A percentile compares a stretch with the other conserved stretches of the same genome.
Conservation (phyloP, 768 basidiomycete genomes). For the Russula olivacea region DNA sequence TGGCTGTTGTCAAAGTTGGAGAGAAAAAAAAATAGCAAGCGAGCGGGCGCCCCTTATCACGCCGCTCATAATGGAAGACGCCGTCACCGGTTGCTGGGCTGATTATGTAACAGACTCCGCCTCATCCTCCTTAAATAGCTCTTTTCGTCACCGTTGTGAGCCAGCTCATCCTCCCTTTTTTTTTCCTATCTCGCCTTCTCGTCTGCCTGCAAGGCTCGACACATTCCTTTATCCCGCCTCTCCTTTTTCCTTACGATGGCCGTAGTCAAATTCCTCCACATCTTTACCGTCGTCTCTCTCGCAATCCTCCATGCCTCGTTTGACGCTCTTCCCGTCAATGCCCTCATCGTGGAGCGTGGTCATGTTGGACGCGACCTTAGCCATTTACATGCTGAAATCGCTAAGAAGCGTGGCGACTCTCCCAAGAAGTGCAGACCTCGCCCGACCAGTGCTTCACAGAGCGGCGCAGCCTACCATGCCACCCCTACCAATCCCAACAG, state of each 20-base stretch:
- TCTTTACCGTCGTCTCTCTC: conserved; percentile 54
- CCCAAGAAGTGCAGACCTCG: conserved; percentile 54
- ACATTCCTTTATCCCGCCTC: conserved; percentile 2
- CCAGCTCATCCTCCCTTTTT: no score
- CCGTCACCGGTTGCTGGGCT: conserved; percentile 12
- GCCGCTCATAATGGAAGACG: background rate
- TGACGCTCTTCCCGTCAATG: conserved; percentile 42
- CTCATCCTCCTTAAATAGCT: background rate
- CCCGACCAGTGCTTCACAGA: conserved; percentile 14
- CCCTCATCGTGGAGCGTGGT: conserved; percentile 41
- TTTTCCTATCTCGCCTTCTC: background rate
- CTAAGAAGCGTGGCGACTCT: conserved; percentile 40
- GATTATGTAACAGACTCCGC: background rate
- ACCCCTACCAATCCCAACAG: background rate
- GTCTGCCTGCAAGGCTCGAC: background rate
- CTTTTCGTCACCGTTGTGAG: background rate
- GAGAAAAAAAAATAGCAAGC: conserved; percentile 40
- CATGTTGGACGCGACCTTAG: conserved; percentile 42
- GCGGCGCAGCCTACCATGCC: background rate
- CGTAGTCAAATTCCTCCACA: conserved; percentile 45
- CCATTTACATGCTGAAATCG: conserved; percentile 41
- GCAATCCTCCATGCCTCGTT: conserved; percentile 51
- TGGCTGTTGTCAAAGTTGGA: conserved; percentile 68
- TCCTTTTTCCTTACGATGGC: conserved; percentile 37
- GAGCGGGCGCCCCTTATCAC: background rate